phyloP scores from a whole-genome alignment of 148 eudicot species.

The Limonium bicolor region DNA sequence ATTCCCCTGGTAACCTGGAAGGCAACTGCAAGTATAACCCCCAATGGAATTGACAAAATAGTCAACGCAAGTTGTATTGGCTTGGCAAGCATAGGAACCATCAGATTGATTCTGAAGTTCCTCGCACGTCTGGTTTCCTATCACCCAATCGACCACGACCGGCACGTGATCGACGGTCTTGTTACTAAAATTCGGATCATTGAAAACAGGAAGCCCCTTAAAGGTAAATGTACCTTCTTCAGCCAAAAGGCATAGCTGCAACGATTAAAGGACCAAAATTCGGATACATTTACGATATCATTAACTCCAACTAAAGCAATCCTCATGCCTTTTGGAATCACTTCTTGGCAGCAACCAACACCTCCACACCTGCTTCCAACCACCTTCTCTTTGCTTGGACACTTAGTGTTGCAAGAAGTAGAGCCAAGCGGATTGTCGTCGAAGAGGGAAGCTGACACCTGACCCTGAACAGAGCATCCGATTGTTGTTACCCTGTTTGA shows the following conservation, averaged over 20 bases:
- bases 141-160: slow-evolving; percentile 18
- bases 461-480: no score
- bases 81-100: slow-evolving; percentile 7
- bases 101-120: background rate
- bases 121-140: slow-evolving; percentile 10
- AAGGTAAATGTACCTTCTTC: slow-evolving; percentile 1
- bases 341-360: background rate
- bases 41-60: slow-evolving; percentile 2
- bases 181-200: background rate
- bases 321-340: background rate
- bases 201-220: slow-evolving; percentile 1
- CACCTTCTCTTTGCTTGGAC: background rate
- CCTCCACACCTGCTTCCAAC: background rate
- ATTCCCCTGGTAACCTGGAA: slow-evolving; percentile 17
- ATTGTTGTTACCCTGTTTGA: background rate
- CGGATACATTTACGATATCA: background rate
- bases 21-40: slow-evolving; percentile 18
- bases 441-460: background rate
- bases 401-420: background rate
- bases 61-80: slow-evolving; percentile 12
- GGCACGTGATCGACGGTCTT: slow-evolving; percentile 6
- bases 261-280: background rate
- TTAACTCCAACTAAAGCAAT: background rate
- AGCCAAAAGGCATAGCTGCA: slow-evolving; percentile 7
- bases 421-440: background rate